Percentiles rank a stretch among this genome's conserved stretches.
These are phyloP conservation scores for Coffea canephora DNA, from an alignment of 257 asterid genomes.

Conservation along the genomic window DNA sequence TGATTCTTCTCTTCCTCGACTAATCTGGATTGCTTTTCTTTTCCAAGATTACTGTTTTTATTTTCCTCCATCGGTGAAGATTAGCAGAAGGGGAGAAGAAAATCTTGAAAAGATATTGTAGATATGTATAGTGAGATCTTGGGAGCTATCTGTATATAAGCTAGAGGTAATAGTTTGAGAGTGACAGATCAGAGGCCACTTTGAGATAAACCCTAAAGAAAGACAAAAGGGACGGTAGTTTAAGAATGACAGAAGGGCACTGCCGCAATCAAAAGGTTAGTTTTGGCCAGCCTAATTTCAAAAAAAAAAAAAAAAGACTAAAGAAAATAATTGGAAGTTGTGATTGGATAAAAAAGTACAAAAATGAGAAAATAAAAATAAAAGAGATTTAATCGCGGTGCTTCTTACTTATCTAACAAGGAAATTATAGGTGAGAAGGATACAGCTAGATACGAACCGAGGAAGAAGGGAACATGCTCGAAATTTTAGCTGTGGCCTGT, in stretches of 20 bases:
- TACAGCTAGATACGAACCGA: neutral
- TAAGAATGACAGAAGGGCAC: neutral
- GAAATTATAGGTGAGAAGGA: neutral
- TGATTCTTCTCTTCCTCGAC: neutral
- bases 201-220: constrained; percentile 8
- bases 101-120: neutral
- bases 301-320: neutral
- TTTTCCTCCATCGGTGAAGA: neutral
- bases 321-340: neutral
- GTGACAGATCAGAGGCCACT: constrained; percentile 3
- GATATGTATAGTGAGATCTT: neutral
- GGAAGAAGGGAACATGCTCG: neutral
- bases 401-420: constrained; percentile 3
- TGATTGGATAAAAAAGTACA: neutral
- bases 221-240: neutral
- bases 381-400: neutral
- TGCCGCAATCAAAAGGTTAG: neutral
- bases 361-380: neutral
- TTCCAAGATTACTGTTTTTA: neutral
- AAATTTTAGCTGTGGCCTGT: neutral
- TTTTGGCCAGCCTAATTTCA: neutral
- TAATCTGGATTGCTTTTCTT: neutral
- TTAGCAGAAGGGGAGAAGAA: too few relatives aligned
- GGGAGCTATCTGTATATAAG: neutral
- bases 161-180: neutral